Evolutionary conservation across 1,284 basidiomycete species (phyloP), one percentile per base, ranked within the genome.

Genomic region (Jaminaea rosea): DNA sequence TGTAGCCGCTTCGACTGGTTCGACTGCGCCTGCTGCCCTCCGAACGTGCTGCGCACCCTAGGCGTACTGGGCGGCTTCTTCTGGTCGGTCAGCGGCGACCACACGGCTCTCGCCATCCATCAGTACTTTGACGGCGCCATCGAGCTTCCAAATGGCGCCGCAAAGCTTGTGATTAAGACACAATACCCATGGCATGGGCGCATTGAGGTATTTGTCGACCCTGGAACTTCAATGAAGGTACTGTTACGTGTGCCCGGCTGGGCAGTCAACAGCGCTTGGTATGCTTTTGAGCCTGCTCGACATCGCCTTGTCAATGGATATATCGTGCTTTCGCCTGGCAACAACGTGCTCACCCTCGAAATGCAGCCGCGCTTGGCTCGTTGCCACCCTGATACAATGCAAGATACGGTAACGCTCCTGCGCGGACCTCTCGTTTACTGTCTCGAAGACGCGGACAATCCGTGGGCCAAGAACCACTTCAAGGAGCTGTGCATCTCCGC

Each of bases 1-100:
- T 57, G 55, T 41, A 28, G 50, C 23, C 50, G 55, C 17, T 50
- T 50, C 45, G 47, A 52, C 19, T 57, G 51, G 51, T 57, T 57
- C 46, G 51, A 57, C 24, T 57, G 55, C 13, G 51, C 51, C 7
- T 57, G 55, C 37, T 57, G 55, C 45, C 55, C 55, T n/a, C 55
- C 55, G 1, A 57, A 57, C 28, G 55, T 57, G 8, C 45, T 57
- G 50, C 44, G 55, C 15, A 53, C 55, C 11, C 44, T 57, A 6
- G 55, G 55, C 19, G 49, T 52, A 17, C 10, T 57, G 17, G 51
- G 52, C 32, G 55, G 55, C 17, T 57, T 49, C 51, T 57, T 57
- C 45, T 57, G 52, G 15, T 39, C 27, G 7, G 11, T 13, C n/a
- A 15, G n/a, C 2, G 26, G 26, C 7, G 15, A 13, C 5, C 11